Evolutionary conservation across 1,139 yeast genomes (phyloP).

Genomic region (Diutina pseudorugosa): DNA sequence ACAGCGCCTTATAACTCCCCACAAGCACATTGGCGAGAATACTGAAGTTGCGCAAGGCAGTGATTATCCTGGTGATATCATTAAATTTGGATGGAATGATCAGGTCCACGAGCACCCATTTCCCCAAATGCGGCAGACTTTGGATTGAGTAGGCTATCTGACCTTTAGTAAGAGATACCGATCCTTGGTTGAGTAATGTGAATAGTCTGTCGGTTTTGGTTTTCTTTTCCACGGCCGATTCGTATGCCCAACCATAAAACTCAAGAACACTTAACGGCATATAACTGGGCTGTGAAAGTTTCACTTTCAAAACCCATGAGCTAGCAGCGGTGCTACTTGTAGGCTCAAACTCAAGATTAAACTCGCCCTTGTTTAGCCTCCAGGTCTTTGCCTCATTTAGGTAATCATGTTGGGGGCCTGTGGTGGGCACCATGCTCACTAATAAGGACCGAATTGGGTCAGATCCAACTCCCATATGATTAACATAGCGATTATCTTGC

Average conservation of each 20-base stretch:
- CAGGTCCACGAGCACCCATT: conserved; percentile 13
- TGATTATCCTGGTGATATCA: conserved; percentile 10
- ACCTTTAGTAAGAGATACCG: background rate
- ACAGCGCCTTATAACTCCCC: background rate
- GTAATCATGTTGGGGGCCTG: conserved; percentile 9
- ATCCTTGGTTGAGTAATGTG: background rate
- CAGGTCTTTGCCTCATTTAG: conserved; percentile 12
- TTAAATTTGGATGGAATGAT: conserved; percentile 14
- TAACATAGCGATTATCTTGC: conserved; percentile 22
- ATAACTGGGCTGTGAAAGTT: background rate
- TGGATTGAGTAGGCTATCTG: conserved; percentile 7
- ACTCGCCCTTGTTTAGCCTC: conserved; percentile 12
- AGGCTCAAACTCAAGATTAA: conserved; percentile 5
- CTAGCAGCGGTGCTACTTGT: conserved; percentile 9
- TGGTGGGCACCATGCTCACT: conserved; percentile 6
- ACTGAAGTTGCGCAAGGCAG: conserved; percentile 21
- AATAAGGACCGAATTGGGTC: conserved; percentile 11
- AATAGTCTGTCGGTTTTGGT: conserved; percentile 5
- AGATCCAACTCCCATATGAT: conserved; percentile 9
- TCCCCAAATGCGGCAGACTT: conserved; percentile 6
- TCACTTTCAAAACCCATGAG: conserved; percentile 9
- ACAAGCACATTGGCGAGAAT: conserved; percentile 15
- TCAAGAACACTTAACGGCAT: conserved; percentile 1
- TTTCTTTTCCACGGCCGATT: background rate
- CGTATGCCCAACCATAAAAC: conserved; percentile 5